phyloP scores from a whole-genome alignment of 768 basidiomycete species.

The Exidia glandulosa region DNA sequence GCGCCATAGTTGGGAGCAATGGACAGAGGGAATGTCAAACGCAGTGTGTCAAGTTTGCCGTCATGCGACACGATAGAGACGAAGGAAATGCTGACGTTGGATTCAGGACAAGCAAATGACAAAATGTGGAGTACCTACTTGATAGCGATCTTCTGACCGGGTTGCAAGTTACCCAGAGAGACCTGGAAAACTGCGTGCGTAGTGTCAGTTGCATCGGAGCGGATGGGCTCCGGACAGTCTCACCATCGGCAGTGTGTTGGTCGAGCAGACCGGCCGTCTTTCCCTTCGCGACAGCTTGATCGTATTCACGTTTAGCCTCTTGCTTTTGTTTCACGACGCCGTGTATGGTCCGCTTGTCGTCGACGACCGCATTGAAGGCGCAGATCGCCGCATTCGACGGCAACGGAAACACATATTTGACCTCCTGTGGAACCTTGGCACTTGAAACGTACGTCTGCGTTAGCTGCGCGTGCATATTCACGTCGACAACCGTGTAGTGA shows the following conservation, averaged over 20 bases:
- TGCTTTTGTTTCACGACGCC: slow-evolving; percentile 41
- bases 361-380: slow-evolving; percentile 37
- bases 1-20: slow-evolving; percentile 9
- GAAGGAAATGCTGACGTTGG: not conserved
- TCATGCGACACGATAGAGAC: slow-evolving; percentile 9
- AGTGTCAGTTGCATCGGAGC: no score
- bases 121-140: not conserved
- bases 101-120: not conserved
- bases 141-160: slow-evolving; percentile 2
- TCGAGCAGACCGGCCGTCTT: slow-evolving; percentile 36
- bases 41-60: slow-evolving; percentile 3
- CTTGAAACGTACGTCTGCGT: slow-evolving; percentile 4
- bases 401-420: slow-evolving; percentile 45
- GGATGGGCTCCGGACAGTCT: not conserved
- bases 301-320: slow-evolving; percentile 29
- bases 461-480: no score
- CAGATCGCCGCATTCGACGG: slow-evolving; percentile 45
- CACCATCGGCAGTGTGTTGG: slow-evolving; percentile 9
- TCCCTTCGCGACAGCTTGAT: slow-evolving; percentile 29
- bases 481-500: no score
- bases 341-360: slow-evolving; percentile 30
- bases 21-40: slow-evolving; percentile 7
- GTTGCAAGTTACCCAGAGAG: slow-evolving; percentile 4
- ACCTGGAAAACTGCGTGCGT: not conserved
- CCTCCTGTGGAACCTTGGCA: slow-evolving; percentile 6